Base-by-base conservation (phyloP, 1,139 yeast species). In the Hemisphaericaspora lyxosophila region DNA sequence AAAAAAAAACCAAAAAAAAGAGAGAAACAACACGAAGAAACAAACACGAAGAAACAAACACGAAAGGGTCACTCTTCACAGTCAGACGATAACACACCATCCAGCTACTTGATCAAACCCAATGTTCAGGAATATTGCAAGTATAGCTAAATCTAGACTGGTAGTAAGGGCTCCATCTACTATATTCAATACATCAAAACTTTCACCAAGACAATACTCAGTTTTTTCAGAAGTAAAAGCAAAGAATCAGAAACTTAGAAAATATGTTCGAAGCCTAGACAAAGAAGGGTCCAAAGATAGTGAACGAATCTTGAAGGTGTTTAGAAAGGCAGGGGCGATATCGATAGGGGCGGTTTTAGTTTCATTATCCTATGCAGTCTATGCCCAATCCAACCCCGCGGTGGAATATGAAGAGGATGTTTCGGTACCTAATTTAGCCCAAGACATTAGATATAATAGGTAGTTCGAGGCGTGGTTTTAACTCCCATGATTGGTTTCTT, bases 231-330 rank as follows among this genome's bases (percentile, higher is more conserved):
- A 15, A 6, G 9, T 27, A 8, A 28, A 28, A 18, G 7, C 31
- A 18, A 17, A 28, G 12, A 13, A 18, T 18, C 14, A 19, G 28
- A 29, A 18, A n/a, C 35, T 11, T 37, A 28, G 31, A 11, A 17
- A 17, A n/a, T 28, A 6, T 12, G 4, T 28, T 5, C 12, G 31
- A 28, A 23, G 18, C 7, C 17, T 67, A 13, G 71, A 66, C 6
- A 65, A 63, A 34, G 74, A 67, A 33, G 54, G 54, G 19, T 49
- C 70, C n/a, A 43, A 45, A 22, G 69, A 60, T 34, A 59, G 73
- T 4, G 51, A 58, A 33, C 52, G 47, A 19, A 57, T 67, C 4
- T 49, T 70, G 36, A 60, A 55, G 39, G 43, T 50, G 9, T 48
- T 70, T 19, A 51, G 77, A 34, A 51, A 48, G 33, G 42, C 57